Base-by-base conservation (phyloP, 2,329 filamentous ascomycete genomes). In the Ophiobolus disseminans region DNA sequence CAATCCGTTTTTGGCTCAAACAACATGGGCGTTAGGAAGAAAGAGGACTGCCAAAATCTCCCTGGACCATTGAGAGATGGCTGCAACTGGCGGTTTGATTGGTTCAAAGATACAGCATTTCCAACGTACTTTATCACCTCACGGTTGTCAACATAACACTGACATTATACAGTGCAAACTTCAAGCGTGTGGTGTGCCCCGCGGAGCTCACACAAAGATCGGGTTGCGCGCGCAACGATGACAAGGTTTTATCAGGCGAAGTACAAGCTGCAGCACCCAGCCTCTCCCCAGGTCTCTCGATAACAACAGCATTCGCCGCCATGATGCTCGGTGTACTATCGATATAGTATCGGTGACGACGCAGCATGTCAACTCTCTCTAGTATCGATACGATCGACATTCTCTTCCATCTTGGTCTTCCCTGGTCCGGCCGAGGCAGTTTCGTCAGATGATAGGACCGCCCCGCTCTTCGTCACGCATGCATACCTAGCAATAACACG, bases 41-140 rank as follows among this genome's bases (percentile, higher is more conserved):
- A 49, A 35, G 58, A 66, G 14, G 69, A 73, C 41, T 73, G 70
- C 46, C 46, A 68, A 19, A 70, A 67, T 19, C 60, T 73, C 23
- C 70, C 70, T 22, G 58, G 66, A 39, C 40, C 57, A 10, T 41
- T 71, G 30, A 57, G 45, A 47, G 39, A 57, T 5, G 65, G 62
- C 14, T 73, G 70, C 43, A 32, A 55, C 40, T 73, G 68, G 68
- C 60, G 69, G 4, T 73, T 71, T 47, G 65, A 72, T 48, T 73
- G 70, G 70, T 66, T 70, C 31, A 40, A 67, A 50, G 64, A 73
- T 46, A 66, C 65, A 35, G 49, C 46, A 7, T 70, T 55, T 51
- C 70, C 69, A n/a, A 68, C 45, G 70, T 69, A 69, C n/a, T n/a
- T n/a, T n/a, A 16, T 57, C 57, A 37, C 19, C 39, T 25, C 28